Evolutionary conservation across 1,139 yeast genomes (phyloP), one percentile per base, ranked within the genome.

Genomic region (Lodderomyces beijingensis): DNA sequence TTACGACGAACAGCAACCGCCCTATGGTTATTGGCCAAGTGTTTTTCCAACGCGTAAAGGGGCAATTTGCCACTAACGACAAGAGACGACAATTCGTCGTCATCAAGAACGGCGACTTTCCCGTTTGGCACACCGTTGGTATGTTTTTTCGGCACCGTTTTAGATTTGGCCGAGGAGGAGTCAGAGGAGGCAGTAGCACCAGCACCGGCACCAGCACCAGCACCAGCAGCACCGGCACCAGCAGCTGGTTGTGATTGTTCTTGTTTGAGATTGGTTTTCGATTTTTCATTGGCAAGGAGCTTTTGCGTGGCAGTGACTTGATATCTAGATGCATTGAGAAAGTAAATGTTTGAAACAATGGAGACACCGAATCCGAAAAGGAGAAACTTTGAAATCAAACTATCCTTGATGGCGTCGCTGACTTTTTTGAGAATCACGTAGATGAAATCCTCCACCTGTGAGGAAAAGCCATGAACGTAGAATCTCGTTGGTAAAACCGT

Each of bases 1-100:
- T 79, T 81, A 62, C 98, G 83, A 62, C 99, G 89, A 36, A 93
- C 83, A 33, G 74, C 72, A 42, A 91, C 98, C 4, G 99, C 98
- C 50, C 98, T 79, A 11, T 87, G 77, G 39, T 81, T 87, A 53
- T 91, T 91, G 25, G 72, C 83, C 37, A 91, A 71, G 58, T 86
- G 91, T 58, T 89, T 91, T 57, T 91, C 99, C 43, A 93, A 72
- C 0, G 97, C 96, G 55, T 93, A 89, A 37, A 91, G 65, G 19
- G 98, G 97, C 39, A 93, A 64, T 51, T 85, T 85, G 25, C 95
- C 95, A 10, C 74, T 61, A 11, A 77, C 70, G 27, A 84, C 89
- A 42, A 91, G 73, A 2, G 75, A 62, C 4, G 82, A 70, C 39
- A 91, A 74, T 58, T 91, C 96, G 31, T 76, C 80, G 53, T 91